Base-by-base conservation (phyloP, 257 asterid genomes). In the Rauvolfia tetraphylla region DNA sequence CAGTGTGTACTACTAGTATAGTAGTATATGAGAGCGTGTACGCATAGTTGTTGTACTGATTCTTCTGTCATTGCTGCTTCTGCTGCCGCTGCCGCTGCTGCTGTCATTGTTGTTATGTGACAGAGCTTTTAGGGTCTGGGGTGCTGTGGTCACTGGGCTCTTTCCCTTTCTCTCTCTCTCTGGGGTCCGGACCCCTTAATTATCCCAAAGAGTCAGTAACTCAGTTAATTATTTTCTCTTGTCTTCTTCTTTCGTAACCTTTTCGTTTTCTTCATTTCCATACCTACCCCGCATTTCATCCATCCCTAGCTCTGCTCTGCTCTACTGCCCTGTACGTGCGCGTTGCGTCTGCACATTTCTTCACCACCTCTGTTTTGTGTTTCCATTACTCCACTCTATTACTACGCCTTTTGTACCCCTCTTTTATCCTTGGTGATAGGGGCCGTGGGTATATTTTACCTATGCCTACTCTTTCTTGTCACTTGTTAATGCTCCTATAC, bases 101-200 rank as follows among this genome's bases (percentile, higher is more conserved):
- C 84, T 78, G 79, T 83, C 79, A 82, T 86, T 81, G 89, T 91
- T 80, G 93, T 83, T 86, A 85, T 74, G 89, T 79, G 79, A 75
- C 96, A 90, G 89, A 84, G 51, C 80, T 76, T 84, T 82, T 81
- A 91, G 86, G 84, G 59, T 75, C 84, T 81, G 86, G 77, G 68
- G 71, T 77, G 31, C 68, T 68, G 79, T 75, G 75, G 58, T 15
- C 75, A 54, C 74, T 78, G n/a, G n/a, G n/a, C n/a, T n/a, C n/a
- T n/a, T n/a, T n/a, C n/a, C n/a, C n/a, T n/a, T n/a, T 71, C 46
- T 66, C 69, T 79, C 38, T 10, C 79, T 22, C 67, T 78, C 73
- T 63, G 74, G 36, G n/a, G 59, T 44, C 86, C 82, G 87, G 87
- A 81, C 89, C 88, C 85, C 80, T 73, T 75, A 82, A 74, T 80